Base-by-base conservation (phyloP, 2,329 filamentous ascomycete species). In the Emmonsia crescens region DNA sequence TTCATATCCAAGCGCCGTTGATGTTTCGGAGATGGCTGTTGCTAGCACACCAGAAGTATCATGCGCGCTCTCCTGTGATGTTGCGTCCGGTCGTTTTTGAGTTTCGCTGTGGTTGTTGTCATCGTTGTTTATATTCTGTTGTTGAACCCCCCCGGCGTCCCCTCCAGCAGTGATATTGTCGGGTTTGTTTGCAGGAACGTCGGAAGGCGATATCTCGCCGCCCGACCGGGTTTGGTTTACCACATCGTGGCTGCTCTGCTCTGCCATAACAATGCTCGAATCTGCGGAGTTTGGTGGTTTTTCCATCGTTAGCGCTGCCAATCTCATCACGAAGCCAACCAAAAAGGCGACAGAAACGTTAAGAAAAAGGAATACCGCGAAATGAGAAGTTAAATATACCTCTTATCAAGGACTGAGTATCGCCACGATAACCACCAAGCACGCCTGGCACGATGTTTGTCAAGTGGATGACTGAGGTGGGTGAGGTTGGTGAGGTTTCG, bases 221-320 rank as follows among this genome's bases (percentile, higher is more conserved):
- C 83, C 80, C 83, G 84, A 86, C 84, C 81, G 79, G 79, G 82
- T 80, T 82, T 85, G 80, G 79, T 84, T 84, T 85, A 86, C 84
- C 84, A 85, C 84, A 87, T 87, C 81, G 78, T 85, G 83, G 82
- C 78, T 80, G 74, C 77, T 82, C 82, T 84, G 82, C 83, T 86
- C 84, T 85, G 84, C 84, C 84, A 87, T 87, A 85, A 86, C 84
- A 86, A 83, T 78, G 75, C 78, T 75, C 75, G 78, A 74, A 74
- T 75, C 80, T 82, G 75, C 64, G 64, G 24, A 55, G 29, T 14
- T 16, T 48, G 31, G 33, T 16, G 44, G 60, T 67, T 65, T 55
- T 68, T 69, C 67, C 67, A 72, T 73, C 62, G 67, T 75, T 69
- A 75, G 73, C 70, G 63, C 64, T 66, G 61, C 58, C 61, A 64